Base-by-base conservation (phyloP, 768 basidiomycete genomes). In the Steccherinum ochraceum region DNA sequence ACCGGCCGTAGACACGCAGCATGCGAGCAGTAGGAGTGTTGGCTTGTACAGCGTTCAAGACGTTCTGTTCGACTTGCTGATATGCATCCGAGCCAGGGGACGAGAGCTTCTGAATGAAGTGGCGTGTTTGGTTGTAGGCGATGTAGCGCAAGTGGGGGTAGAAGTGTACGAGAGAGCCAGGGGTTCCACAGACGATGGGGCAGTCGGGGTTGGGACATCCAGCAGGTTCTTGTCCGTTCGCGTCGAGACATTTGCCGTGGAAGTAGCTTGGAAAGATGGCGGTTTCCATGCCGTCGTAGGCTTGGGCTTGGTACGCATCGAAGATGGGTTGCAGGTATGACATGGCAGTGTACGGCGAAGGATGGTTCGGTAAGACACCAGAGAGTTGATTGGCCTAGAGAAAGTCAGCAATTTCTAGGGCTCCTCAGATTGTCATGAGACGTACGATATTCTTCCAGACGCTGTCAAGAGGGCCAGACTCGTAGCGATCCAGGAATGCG, bases 121-220 rank as follows among this genome's bases (percentile, higher is more conserved):
- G 50, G 26, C 51, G 57, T 19, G 74, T 76, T 45, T 72, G 52
- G 46, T 77, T 68, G 65, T 69, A 81, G 12, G 72, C 79, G 62
- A 83, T 77, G 45, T 58, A 64, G 26, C 66, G 60, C 18, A 89
- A 70, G 24, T 57, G 70, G 5, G 68, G 46, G 65, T 74, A 89
- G 67, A 80, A 85, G 66, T 88, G 85, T 10, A 84, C 76, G 56
- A 90, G 66, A 2, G 86, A 89, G 10, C 87, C 86, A n/a, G 88
- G 85, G 4, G 87, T 89, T 59, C 88, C 86, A 55, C 87, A 89
- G 25, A 88, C 78, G 50, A 87, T 77, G 19, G 84, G 79, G 61
- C 87, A 90, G 59, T 89, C 80, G 27, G 86, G 85, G 56, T 89
- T 86, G 7, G 87, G 87, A 57, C 88, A 89, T 20, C 88, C 87